Evolutionary conservation across 768 basidiomycete species (phyloP).

Genomic region (Rhizopogon rudus): DNA sequence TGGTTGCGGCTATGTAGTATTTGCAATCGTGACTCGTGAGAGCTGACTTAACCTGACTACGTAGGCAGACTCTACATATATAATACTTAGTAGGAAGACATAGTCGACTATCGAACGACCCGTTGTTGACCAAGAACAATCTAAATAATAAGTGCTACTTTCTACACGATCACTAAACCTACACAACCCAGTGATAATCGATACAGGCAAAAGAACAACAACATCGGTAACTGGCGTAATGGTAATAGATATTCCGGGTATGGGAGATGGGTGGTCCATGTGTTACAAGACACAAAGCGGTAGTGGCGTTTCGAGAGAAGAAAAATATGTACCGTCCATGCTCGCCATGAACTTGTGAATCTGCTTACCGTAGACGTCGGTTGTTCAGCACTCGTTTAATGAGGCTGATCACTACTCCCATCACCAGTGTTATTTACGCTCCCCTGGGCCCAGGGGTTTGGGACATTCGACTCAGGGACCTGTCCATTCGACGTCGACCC

Average conservation of each 20-base stretch:
- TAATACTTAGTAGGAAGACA: too few species aligned
- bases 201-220: constrained; percentile 1
- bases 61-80: too few species aligned
- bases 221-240: background rate
- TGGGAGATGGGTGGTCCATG: background rate
- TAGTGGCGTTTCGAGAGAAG: background rate
- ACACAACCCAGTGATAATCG: background rate
- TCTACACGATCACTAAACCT: background rate
- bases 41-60: background rate
- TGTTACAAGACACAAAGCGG: too few species aligned
- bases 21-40: constrained; percentile 1
- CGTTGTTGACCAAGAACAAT: background rate
- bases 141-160: background rate
- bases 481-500: constrained; percentile 22
- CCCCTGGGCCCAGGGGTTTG: constrained; percentile 1
- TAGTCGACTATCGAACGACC: background rate
- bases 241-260: constrained; percentile 2
- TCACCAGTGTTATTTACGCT: constrained; percentile 16
- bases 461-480: background rate
- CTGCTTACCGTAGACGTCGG: background rate
- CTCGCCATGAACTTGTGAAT: background rate
- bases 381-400: constrained; percentile 10
- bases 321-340: background rate
- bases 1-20: too few species aligned
- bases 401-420: constrained; percentile 18